Conservation (phyloP, 257 asterid species). For the Salvia splendens region DNA sequence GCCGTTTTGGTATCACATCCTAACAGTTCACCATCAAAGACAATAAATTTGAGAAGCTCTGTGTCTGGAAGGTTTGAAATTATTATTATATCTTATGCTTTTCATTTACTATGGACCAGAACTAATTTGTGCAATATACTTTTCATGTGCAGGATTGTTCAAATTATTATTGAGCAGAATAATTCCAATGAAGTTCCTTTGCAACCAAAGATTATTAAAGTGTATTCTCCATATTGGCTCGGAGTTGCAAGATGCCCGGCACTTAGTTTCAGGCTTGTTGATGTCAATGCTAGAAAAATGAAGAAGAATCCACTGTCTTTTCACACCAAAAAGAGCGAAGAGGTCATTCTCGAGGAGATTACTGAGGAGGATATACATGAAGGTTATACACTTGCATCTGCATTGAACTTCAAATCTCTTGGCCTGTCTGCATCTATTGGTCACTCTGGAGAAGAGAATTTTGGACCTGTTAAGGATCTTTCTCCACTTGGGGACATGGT, state of each 20-base stretch:
- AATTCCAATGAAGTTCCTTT: slow-evolving; percentile 57
- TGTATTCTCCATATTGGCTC: slow-evolving; percentile 89
- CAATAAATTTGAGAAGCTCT: slow-evolving; percentile 84
- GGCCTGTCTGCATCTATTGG: slow-evolving; percentile 79
- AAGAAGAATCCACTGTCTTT: slow-evolving; percentile 63
- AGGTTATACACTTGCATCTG: slow-evolving; percentile 89
- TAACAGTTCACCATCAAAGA: slow-evolving; percentile 59
- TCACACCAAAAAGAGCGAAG: slow-evolving; percentile 54
- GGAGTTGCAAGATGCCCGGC: slow-evolving; percentile 87
- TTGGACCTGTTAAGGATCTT: slow-evolving; percentile 85
- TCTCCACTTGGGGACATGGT: slow-evolving; percentile 93
- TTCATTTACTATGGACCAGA: slow-evolving; percentile 13
- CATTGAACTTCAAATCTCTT: slow-evolving; percentile 73
- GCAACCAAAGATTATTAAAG: slow-evolving; percentile 64
- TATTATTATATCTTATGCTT: slow-evolving; percentile 13
- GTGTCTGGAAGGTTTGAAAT: slow-evolving; percentile 86
- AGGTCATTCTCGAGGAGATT: slow-evolving; percentile 75
- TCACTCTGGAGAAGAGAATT: slow-evolving; percentile 67
- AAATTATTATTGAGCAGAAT: slow-evolving; percentile 78
- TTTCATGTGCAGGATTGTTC: slow-evolving; percentile 71
- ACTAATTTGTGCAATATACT: slow-evolving; percentile 14
- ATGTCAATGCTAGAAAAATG: slow-evolving; percentile 48
- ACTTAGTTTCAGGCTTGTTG: slow-evolving; percentile 76
- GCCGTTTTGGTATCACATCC: slow-evolving; percentile 87
- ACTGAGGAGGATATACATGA: slow-evolving; percentile 83